phyloP scores from a whole-genome alignment of 148 eudicot species.

The Vaccinium corymbosum region DNA sequence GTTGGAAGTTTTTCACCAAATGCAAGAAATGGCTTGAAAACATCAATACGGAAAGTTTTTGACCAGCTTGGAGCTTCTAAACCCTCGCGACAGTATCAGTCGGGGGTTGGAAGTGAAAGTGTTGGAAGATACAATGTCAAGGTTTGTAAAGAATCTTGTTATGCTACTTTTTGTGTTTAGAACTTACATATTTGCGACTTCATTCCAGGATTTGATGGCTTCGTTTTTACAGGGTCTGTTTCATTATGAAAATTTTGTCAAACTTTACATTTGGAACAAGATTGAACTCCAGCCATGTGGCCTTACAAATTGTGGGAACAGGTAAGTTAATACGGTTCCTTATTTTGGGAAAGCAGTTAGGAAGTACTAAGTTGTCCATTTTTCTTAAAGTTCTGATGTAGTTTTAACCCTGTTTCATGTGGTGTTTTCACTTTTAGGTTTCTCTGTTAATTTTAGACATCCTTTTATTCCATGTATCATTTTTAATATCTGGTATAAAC shows the following conservation, averaged over 20 bases:
- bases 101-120: conserved; percentile 38
- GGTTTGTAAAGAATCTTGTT: conserved; percentile 34
- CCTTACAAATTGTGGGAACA: conserved; percentile 78
- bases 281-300: conserved; percentile 71
- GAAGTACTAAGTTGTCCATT: neutral
- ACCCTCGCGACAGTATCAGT: conserved; percentile 27
- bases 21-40: conserved; percentile 42
- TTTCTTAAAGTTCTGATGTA: neutral
- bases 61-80: conserved; percentile 51
- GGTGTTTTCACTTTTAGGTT: neutral
- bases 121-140: conserved; percentile 39
- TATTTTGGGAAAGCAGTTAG: neutral
- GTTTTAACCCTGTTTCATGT: neutral
- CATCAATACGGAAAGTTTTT: conserved; percentile 52
- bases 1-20: conserved; percentile 21
- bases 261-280: conserved; percentile 80
- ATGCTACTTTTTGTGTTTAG: conserved; percentile 5
- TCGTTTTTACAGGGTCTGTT: conserved; percentile 61
- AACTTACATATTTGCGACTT: conserved; percentile 12
- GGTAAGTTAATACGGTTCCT: conserved; percentile 35
- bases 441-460: neutral
- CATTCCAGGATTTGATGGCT: conserved; percentile 11
- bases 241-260: conserved; percentile 71
- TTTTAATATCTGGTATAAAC: neutral
- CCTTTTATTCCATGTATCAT: neutral